Evolutionary conservation across 2,329 filamentous ascomycete species (phyloP).

Genomic region (Hypoxylon sp.): DNA sequence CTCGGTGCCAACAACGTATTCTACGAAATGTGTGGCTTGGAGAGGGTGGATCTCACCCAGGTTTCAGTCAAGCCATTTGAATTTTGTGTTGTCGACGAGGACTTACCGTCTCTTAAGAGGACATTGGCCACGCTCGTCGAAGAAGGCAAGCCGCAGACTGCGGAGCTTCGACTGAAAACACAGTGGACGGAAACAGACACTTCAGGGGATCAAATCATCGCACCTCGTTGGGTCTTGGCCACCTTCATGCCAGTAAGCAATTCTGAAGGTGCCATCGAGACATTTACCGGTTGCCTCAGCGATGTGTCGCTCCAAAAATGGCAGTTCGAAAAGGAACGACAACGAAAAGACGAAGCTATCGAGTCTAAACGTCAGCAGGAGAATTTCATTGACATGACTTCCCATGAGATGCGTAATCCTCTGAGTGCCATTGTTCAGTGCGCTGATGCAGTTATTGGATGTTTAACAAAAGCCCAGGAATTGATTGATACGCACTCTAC

Average conservation of each 20-base stretch:
- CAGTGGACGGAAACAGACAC: constrained; percentile 63
- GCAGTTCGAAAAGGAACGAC: constrained; percentile 65
- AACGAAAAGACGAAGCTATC: constrained; percentile 65
- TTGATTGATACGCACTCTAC: constrained; percentile 49
- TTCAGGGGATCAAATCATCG: constrained; percentile 59
- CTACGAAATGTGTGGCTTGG: constrained; percentile 66
- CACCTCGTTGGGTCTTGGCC: constrained; percentile 64
- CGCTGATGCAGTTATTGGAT: constrained; percentile 76
- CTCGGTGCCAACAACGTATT: constrained; percentile 68
- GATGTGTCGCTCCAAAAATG: constrained; percentile 66
- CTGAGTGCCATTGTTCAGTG: constrained; percentile 81
- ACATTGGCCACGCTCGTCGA: constrained; percentile 59
- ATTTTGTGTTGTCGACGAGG: constrained; percentile 62
- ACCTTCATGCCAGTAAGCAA: constrained; percentile 67
- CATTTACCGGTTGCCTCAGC: constrained; percentile 65
- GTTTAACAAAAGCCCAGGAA: constrained; percentile 62
- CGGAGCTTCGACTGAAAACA: constrained; percentile 65
- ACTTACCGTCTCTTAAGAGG: constrained; percentile 58
- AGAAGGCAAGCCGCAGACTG: constrained; percentile 61
- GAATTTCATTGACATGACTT: constrained; percentile 84
- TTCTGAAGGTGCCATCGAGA: constrained; percentile 63
- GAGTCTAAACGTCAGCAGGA: constrained; percentile 79
- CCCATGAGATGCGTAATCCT: constrained; percentile 81
- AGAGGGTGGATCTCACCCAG: constrained; percentile 59
- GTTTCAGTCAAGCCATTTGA: constrained; percentile 62